Conservation (phyloP, 306 rosid species). For the Casuarina equisetifolia region DNA sequence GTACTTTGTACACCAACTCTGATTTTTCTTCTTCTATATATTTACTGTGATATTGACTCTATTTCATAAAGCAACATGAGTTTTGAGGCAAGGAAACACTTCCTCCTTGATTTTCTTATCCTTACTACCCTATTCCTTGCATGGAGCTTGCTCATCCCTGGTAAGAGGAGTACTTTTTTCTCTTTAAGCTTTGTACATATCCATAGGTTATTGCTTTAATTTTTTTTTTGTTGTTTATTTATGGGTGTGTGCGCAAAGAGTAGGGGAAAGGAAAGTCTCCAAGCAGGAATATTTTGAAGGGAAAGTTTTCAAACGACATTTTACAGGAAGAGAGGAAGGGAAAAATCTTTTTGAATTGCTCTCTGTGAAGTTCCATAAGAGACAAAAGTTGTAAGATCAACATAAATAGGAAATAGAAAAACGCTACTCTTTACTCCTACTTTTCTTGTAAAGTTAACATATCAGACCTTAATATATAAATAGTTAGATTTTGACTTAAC, state of each 20-base stretch:
- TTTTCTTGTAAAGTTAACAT: too few species aligned
- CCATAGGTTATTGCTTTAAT: not conserved
- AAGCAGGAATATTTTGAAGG: too few species aligned
- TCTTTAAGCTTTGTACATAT: not conserved
- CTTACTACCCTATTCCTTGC: not conserved
- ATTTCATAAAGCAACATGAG: not conserved
- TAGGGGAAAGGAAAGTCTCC: not conserved
- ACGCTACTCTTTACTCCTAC: not conserved
- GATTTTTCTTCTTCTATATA: too few species aligned
- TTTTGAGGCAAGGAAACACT: not conserved
- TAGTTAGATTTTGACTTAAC: not conserved
- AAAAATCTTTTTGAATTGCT: not conserved
- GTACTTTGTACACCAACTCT: too few species aligned
- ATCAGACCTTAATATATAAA: too few species aligned
- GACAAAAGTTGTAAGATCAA: too few species aligned
- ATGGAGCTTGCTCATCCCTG: not conserved
- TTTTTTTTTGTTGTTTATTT: not conserved
- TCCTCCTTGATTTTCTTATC: not conserved
- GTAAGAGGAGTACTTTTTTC: not conserved
- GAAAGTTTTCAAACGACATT: too few species aligned
- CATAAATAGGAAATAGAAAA: too few species aligned
- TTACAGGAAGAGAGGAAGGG: too few species aligned
- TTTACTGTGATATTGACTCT: not conserved
- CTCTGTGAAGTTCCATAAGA: not conserved
- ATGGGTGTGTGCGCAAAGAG: not conserved